phyloP scores from a whole-genome alignment of 2,329 filamentous ascomycete genomes.

The Colletotrichum chrysophilum region DNA sequence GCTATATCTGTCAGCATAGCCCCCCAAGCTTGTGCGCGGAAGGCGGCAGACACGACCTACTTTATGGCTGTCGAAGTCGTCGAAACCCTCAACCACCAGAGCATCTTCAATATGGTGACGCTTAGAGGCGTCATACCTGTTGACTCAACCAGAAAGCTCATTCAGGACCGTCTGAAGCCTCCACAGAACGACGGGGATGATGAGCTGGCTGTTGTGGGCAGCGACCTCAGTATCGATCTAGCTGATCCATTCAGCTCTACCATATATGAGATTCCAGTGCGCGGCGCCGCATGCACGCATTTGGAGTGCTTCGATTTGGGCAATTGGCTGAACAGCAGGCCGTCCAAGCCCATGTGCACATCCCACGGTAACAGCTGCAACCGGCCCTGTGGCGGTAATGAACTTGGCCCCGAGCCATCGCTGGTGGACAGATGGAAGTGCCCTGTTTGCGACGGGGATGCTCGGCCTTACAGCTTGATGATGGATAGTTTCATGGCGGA shows the following conservation, averaged over 20 bases:
- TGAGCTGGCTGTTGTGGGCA: conserved; percentile 64
- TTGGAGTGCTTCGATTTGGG: conserved; percentile 90
- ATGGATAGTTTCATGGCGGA: conserved; percentile 76
- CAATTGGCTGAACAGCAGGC: conserved; percentile 76
- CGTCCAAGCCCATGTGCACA: conserved; percentile 46
- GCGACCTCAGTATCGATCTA: conserved; percentile 66
- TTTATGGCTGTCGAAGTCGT: conserved; percentile 75
- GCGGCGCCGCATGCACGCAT: conserved; percentile 74
- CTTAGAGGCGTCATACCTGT: conserved; percentile 43
- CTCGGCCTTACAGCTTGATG: conserved; percentile 72
- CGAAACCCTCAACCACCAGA: conserved; percentile 54
- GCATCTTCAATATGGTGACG: conserved; percentile 45
- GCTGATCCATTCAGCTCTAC: conserved; percentile 69
- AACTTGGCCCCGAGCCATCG: conserved; percentile 47
- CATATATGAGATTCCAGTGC: conserved; percentile 74
- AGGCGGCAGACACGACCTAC: conserved; percentile 44
- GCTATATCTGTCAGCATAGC: conserved; percentile 57
- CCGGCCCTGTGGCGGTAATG: conserved; percentile 24
- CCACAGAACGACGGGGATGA: conserved; percentile 53
- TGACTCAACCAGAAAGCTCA: conserved; percentile 57
- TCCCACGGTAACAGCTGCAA: conserved; percentile 44
- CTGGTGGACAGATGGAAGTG: conserved; percentile 82
- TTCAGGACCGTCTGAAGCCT: conserved; percentile 53
- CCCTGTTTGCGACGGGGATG: conserved; percentile 81
- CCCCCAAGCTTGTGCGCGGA: conserved; percentile 23